A percentile compares a stretch with the other conserved stretches of the same genome.
These are phyloP conservation scores for Candida glucosophila DNA, from an alignment of 1,139 yeast species.

Conservation along the genomic window DNA sequence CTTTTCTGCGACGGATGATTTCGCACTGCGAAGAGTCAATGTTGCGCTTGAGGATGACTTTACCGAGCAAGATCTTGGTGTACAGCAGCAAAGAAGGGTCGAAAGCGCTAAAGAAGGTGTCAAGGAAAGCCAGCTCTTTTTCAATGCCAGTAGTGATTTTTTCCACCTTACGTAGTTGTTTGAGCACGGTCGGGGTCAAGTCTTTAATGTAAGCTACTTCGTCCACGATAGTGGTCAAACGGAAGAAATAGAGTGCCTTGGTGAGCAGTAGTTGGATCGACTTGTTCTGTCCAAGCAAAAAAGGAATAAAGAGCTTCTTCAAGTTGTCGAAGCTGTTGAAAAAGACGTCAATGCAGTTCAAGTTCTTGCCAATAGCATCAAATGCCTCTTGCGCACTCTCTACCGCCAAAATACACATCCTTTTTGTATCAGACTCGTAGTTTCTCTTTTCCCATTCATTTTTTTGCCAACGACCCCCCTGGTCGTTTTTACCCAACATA, in stretches of 20 bases:
- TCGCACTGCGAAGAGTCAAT: conserved; percentile 23
- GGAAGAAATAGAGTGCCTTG: conserved; percentile 17
- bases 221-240: conserved; percentile 22
- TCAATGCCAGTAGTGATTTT: conserved; percentile 31
- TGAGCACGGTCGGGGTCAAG: conserved; percentile 15
- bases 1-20: conserved; percentile 27
- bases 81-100: conserved; percentile 30
- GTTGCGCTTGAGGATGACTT: conserved; percentile 32
- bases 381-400: conserved; percentile 16
- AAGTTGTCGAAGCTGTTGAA: conserved; percentile 31
- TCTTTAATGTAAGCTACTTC: conserved; percentile 12
- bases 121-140: conserved; percentile 21
- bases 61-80: conserved; percentile 31
- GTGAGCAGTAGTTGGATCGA: conserved; percentile 17
- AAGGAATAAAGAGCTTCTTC: conserved; percentile 30
- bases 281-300: conserved; percentile 22
- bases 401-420: conserved; percentile 13
- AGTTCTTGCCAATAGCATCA: conserved; percentile 13
- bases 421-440: conserved; percentile 19
- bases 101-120: conserved; percentile 22
- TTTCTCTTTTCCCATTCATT: conserved; percentile 20
- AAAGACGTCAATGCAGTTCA: conserved; percentile 26
- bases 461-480: conserved; percentile 3
- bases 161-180: conserved; percentile 27
- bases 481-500: neutral